Conservation (phyloP, 257 asterid genomes). For the Buddleja alternifolia region DNA sequence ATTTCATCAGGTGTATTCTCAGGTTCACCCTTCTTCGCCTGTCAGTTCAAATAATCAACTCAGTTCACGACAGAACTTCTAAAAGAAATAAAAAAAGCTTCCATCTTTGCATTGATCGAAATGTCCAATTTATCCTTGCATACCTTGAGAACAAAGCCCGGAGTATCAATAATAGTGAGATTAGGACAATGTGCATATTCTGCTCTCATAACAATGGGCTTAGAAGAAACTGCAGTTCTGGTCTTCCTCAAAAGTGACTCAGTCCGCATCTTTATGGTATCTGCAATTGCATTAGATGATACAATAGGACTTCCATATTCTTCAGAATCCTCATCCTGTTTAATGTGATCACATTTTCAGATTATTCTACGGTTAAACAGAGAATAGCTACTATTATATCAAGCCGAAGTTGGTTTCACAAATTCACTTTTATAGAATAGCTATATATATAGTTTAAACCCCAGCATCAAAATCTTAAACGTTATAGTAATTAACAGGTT, state of each 20-base stretch:
- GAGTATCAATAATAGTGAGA: slow-evolving; percentile 91
- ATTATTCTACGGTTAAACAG: slow-evolving; percentile 3
- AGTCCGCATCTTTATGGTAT: slow-evolving; percentile 77
- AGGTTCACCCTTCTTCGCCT: slow-evolving; percentile 99
- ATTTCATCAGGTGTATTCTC: slow-evolving; percentile 94
- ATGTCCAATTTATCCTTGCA: slow-evolving; percentile 16
- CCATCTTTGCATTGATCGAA: not conserved
- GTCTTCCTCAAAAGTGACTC: slow-evolving; percentile 72
- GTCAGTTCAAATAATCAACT: slow-evolving; percentile 31
- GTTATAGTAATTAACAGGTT: not conserved
- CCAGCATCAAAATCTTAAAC: not conserved
- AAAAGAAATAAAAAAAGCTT: not conserved
- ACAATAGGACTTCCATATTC: slow-evolving; percentile 76
- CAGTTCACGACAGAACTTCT: not conserved
- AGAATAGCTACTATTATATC: not conserved
- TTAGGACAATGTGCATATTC: slow-evolving; percentile 99
- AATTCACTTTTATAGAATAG: not conserved
- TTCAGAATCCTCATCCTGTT: slow-evolving; percentile 92
- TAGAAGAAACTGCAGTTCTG: slow-evolving; percentile 78
- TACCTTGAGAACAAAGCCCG: slow-evolving; percentile 97
- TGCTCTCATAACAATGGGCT: slow-evolving; percentile 90
- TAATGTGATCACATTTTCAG: slow-evolving; percentile 30
- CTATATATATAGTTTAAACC: not conserved
- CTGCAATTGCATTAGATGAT: slow-evolving; percentile 80
- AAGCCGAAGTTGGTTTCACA: slow-evolving; percentile 8